A percentile compares a stretch with the other conserved stretches of the same genome.
phyloP scores from a whole-genome alignment of 2,329 filamentous ascomycete genomes.

The Elsinoe arachidis region DNA sequence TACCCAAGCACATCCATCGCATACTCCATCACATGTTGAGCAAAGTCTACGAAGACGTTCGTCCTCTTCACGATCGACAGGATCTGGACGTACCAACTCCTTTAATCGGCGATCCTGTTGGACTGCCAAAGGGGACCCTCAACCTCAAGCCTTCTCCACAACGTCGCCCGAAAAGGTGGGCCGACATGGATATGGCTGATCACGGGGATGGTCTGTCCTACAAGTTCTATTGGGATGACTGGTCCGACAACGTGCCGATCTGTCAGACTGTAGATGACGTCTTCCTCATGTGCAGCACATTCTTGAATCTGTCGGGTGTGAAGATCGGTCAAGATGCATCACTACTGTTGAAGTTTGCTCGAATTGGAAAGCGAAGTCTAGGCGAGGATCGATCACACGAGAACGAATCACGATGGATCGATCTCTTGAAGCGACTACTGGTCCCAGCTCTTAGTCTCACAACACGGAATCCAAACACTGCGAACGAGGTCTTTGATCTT shows the following conservation, averaged over 20 bases:
- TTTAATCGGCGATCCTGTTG: constrained; percentile 54
- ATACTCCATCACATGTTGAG: constrained; percentile 74
- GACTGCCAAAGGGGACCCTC: constrained; percentile 60
- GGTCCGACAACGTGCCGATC: constrained; percentile 84
- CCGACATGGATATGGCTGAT: constrained; percentile 69
- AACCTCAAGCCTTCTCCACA: constrained; percentile 50
- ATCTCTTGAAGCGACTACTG: constrained; percentile 73
- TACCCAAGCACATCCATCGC: constrained; percentile 73
- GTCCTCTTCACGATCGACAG: constrained; percentile 37
- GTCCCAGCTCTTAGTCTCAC: constrained; percentile 81
- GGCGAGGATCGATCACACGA: constrained; percentile 57
- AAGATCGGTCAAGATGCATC: constrained; percentile 78
- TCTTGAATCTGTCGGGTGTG: constrained; percentile 78
- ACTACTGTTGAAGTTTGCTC: constrained; percentile 72
- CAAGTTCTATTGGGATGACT: constrained; percentile 95
- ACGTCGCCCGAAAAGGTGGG: constrained; percentile 72
- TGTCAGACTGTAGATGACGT: constrained; percentile 88
- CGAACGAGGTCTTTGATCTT: constrained; percentile 79
- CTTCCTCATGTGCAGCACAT: constrained; percentile 73
- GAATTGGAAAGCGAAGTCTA: constrained; percentile 72
- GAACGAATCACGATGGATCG: constrained; percentile 74
- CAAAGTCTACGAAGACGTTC: constrained; percentile 56
- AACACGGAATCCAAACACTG: constrained; percentile 71
- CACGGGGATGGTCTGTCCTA: constrained; percentile 66
- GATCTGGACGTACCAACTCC: constrained; percentile 41